phyloP scores from a whole-genome alignment of 108 stramenopile genomes.

The Pelagomonas calceolata region DNA sequence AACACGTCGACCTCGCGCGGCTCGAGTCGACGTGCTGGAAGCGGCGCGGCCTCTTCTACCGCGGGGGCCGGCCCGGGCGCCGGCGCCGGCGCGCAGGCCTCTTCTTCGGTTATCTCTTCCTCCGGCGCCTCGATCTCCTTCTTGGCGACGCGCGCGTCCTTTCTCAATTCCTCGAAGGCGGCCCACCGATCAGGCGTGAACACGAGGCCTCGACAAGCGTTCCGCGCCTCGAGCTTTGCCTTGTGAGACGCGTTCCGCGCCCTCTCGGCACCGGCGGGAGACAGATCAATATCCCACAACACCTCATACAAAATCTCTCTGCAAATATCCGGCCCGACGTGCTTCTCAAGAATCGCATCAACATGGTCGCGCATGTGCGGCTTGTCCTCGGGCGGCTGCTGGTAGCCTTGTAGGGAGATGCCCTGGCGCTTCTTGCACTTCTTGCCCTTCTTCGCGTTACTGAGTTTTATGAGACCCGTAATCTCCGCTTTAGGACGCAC shows the following conservation, averaged over 20 bases:
- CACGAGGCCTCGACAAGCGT: not conserved
- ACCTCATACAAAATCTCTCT: not conserved
- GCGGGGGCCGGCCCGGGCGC: too few relatives aligned
- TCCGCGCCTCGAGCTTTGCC: not conserved
- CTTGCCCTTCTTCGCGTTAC: too few relatives aligned
- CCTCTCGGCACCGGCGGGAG: not conserved
- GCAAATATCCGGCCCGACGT: not conserved
- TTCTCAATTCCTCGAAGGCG: not conserved
- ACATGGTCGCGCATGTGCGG: constrained; percentile 1
- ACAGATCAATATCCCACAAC: not conserved
- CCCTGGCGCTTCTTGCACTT: too few relatives aligned
- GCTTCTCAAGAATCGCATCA: not conserved
- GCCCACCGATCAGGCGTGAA: not conserved
- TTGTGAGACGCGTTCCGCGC: not conserved
- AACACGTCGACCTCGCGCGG: too few relatives aligned
- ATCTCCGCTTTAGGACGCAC: constrained; percentile 2
- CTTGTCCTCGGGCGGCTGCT: not conserved
- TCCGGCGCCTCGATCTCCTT: not conserved
- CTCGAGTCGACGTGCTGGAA: too few relatives aligned
- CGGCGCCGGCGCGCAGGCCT: too few relatives aligned
- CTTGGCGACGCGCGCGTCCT: not conserved
- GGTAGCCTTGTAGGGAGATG: constrained; percentile 1
- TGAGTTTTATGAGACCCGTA: not conserved
- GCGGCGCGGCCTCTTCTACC: too few relatives aligned
- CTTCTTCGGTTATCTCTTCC: not conserved